Percentiles rank a stretch among this genome's conserved stretches.
phyloP scores from a whole-genome alignment of 78 protist species.

The Speleostelium caveatum region DNA sequence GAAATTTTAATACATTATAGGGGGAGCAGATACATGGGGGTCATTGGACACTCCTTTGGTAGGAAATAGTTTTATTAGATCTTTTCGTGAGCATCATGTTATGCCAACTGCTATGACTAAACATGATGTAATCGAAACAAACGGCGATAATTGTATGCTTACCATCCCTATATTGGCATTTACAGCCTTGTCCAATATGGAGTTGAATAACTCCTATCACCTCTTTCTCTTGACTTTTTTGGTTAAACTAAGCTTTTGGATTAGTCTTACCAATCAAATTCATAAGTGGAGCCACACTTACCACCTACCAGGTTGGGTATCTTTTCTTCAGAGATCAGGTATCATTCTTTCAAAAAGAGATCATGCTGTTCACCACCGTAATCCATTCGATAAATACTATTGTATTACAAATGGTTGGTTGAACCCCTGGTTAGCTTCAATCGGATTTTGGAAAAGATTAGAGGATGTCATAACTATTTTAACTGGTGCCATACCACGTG shows the following conservation, averaged over 20 bases:
- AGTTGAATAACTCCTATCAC: background rate
- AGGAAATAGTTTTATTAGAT: slow-evolving; percentile 86
- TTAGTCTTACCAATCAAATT: slow-evolving; percentile 84
- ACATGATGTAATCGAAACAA: slow-evolving; percentile 88
- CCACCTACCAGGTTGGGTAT: slow-evolving; percentile 32
- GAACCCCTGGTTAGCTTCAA: slow-evolving; percentile 79
- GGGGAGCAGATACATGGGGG: slow-evolving; percentile 94
- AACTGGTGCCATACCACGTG: slow-evolving; percentile 83
- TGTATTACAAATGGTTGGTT: slow-evolving; percentile 93
- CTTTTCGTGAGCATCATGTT: slow-evolving; percentile 92
- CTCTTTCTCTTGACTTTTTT: slow-evolving; percentile 51
- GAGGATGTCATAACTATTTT: slow-evolving; percentile 62
- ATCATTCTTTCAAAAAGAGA: slow-evolving; percentile 80
- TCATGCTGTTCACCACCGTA: slow-evolving; percentile 86
- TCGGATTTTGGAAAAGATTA: slow-evolving; percentile 84
- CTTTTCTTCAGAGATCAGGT: slow-evolving; percentile 49
- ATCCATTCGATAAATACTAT: slow-evolving; percentile 80
- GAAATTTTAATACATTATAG: slow-evolving; percentile 3
- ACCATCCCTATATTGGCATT: slow-evolving; percentile 67
- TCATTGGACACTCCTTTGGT: slow-evolving; percentile 83
- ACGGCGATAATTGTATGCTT: slow-evolving; percentile 88
- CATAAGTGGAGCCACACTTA: slow-evolving; percentile 89
- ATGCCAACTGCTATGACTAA: slow-evolving; percentile 75
- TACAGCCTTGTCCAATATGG: background rate
- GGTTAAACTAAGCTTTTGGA: slow-evolving; percentile 63